phyloP scores from a whole-genome alignment of 2,329 filamentous ascomycete species.

The Penicillium vulpinum region DNA sequence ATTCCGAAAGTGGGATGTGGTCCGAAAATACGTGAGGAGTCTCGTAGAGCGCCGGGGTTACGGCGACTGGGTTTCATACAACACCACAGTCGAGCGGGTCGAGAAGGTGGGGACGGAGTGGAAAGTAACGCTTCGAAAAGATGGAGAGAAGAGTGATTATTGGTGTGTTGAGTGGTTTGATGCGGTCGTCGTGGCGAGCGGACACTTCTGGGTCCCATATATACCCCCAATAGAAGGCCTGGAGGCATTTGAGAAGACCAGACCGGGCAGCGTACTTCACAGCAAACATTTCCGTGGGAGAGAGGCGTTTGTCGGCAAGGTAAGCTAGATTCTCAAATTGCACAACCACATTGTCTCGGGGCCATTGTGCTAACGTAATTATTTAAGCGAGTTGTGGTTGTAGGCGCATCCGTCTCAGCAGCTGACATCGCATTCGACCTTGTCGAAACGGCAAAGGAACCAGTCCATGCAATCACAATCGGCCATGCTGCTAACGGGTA shows the following conservation, averaged over 20 bases:
- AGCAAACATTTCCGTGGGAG: constrained; percentile 1
- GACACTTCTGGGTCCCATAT: constrained; percentile 1
- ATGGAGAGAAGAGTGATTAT: neutral
- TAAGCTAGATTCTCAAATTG: neutral
- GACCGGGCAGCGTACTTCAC: neutral
- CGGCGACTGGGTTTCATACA: neutral
- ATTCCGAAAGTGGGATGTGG: neutral
- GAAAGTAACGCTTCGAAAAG: neutral
- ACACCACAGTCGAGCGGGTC: neutral
- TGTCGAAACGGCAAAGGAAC: neutral
- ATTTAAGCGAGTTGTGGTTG: neutral
- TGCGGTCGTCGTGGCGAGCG: neutral
- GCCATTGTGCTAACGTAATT: neutral
- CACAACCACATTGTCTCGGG: neutral
- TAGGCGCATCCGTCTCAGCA: constrained; percentile 1
- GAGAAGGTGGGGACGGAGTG: neutral
- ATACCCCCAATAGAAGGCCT: neutral
- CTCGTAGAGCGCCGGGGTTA: neutral
- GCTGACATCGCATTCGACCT: neutral
- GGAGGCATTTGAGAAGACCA: neutral
- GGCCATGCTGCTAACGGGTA: neutral
- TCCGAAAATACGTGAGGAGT: neutral
- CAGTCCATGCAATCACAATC: neutral
- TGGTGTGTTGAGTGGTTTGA: constrained; percentile 1
- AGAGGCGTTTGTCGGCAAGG: neutral